Evolutionary conservation across 2,329 filamentous ascomycete genomes (phyloP).

Genomic region (Cordyceps farinosa): DNA sequence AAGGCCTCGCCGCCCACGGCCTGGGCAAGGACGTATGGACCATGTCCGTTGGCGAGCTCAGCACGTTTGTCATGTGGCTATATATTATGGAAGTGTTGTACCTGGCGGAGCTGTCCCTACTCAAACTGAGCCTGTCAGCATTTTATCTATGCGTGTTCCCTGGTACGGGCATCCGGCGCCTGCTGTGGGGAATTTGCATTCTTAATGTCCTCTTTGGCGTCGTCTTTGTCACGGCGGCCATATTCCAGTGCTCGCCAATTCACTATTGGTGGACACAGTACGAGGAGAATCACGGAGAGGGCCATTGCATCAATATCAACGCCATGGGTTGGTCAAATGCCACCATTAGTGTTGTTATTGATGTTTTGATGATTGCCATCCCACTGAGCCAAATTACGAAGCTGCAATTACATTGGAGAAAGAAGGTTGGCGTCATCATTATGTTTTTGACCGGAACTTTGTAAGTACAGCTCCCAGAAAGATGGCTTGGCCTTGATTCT

Average conservation of each 20-base stretch:
- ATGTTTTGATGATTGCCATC: constrained; percentile 49
- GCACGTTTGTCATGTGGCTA: constrained; percentile 40
- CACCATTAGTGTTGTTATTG: constrained; percentile 49
- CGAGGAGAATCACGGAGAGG: constrained; percentile 39
- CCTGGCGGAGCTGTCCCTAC: constrained; percentile 42
- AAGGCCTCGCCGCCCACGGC: constrained; percentile 37
- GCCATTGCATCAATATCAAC: constrained; percentile 49
- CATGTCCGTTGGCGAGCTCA: constrained; percentile 38
- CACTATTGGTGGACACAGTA: constrained; percentile 51
- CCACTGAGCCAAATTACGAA: constrained; percentile 43
- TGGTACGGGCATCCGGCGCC: constrained; percentile 31
- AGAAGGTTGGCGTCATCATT: constrained; percentile 45
- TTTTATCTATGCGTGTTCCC: constrained; percentile 57
- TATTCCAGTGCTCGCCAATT: constrained; percentile 52
- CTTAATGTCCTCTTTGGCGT: constrained; percentile 39
- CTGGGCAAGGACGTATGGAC: constrained; percentile 52
- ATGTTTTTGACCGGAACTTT: constrained; percentile 52
- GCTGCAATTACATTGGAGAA: constrained; percentile 44
- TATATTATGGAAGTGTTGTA: constrained; percentile 44
- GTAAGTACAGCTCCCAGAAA: constrained; percentile 26
- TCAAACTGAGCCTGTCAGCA: constrained; percentile 50
- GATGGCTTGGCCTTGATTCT: background rate
- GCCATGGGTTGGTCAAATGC: constrained; percentile 49
- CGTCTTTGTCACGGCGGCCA: constrained; percentile 39
- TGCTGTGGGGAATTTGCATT: constrained; percentile 41